These are phyloP conservation scores for Talaromyces thailandensis DNA, from an alignment of 495 filamentous ascomycete species.

Conservation along the genomic window DNA sequence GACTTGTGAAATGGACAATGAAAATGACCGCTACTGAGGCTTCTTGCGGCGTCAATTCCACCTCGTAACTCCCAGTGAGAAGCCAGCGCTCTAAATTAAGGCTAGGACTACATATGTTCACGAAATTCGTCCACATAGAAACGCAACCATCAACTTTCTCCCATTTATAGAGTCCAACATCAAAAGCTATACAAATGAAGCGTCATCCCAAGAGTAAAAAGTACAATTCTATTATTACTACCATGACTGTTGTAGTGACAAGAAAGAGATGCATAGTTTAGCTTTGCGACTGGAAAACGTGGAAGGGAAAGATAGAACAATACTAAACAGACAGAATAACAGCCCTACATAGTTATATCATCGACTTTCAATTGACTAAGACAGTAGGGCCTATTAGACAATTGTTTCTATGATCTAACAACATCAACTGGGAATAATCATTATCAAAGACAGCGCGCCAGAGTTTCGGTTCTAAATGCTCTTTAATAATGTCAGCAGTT, in stretches of 20 bases:
- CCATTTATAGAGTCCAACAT: neutral
- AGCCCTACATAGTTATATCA: too few species aligned
- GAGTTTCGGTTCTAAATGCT: neutral
- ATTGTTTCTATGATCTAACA: constrained; percentile 9
- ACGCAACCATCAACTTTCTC: neutral
- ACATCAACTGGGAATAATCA: constrained; percentile 8
- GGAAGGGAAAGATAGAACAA: too few species aligned
- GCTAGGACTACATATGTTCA: neutral
- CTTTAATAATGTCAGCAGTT: constrained; percentile 7
- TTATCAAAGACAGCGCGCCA: constrained; percentile 6
- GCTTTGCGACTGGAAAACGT: too few species aligned
- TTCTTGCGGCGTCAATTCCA: neutral
- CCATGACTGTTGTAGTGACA: neutral
- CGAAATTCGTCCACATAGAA: neutral
- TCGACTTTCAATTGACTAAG: neutral
- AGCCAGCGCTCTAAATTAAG: neutral
- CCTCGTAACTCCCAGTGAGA: neutral
- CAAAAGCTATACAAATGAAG: neutral
- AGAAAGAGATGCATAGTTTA: too few species aligned
- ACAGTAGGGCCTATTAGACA: neutral
- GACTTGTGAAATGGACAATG: constrained; percentile 5
- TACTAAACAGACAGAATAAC: too few species aligned
- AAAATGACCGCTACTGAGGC: constrained; percentile 7
- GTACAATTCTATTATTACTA: constrained; percentile 1
- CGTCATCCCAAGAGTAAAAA: neutral